These are phyloP conservation scores for Aspergillus texensis DNA, from an alignment of 2,329 filamentous ascomycete species.

Conservation along the genomic window DNA sequence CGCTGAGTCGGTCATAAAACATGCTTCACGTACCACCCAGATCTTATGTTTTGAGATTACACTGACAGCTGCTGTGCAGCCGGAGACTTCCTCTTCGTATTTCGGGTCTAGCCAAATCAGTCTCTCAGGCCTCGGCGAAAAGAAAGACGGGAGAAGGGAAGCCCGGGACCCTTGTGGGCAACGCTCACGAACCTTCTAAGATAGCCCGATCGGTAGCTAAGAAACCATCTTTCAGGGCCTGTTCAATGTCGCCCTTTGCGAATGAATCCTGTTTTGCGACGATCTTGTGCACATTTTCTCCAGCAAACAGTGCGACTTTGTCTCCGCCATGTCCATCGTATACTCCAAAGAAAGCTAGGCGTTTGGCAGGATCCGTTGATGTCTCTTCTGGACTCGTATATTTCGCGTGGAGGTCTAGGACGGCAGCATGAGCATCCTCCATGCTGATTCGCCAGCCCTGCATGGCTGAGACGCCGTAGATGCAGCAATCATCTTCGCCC, in stretches of 20 bases:
- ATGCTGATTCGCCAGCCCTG: constrained; percentile 99
- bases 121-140: constrained; percentile 9
- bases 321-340: constrained; percentile 98
- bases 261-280: constrained; percentile 94
- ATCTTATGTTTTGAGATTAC: constrained; percentile 90
- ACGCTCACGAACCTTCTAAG: constrained; percentile 72
- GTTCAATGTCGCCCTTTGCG: constrained; percentile 86
- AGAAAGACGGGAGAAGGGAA: not conserved
- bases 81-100: constrained; percentile 97
- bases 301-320: constrained; percentile 91
- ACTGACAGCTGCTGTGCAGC: constrained; percentile 92
- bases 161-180: not conserved
- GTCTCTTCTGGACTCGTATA: constrained; percentile 53
- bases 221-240: constrained; percentile 96
- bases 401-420: constrained; percentile 80
- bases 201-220: constrained; percentile 95
- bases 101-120: constrained; percentile 70
- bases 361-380: constrained; percentile 68
- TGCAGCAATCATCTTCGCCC: constrained; percentile 88
- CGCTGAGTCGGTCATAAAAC: not conserved
- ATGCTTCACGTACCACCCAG: constrained; percentile 74
- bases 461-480: constrained; percentile 97
- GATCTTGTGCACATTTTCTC: constrained; percentile 91
- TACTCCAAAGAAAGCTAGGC: constrained; percentile 94
- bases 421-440: constrained; percentile 91